phyloP scores from a whole-genome alignment of 768 basidiomycete species.

The Russula ochroleuca region DNA sequence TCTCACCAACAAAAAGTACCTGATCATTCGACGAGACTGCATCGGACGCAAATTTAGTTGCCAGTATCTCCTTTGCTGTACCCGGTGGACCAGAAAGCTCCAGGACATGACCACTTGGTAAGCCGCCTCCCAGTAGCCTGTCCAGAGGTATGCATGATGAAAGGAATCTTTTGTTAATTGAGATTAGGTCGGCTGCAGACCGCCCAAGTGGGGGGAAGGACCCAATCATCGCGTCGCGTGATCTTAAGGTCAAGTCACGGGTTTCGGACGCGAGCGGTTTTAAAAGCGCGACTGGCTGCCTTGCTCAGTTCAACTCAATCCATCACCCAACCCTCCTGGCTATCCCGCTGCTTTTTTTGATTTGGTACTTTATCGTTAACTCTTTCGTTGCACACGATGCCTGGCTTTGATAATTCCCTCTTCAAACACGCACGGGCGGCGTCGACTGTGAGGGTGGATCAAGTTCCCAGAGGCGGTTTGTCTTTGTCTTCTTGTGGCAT shows the following conservation, averaged over 20 bases:
- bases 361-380: neutral
- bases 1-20: constrained; percentile 64
- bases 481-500: neutral
- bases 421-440: constrained; percentile 22
- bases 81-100: constrained; percentile 79
- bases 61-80: constrained; percentile 55
- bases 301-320: neutral
- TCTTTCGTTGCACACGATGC: constrained; percentile 1
- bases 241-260: constrained; percentile 15
- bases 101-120: constrained; percentile 56
- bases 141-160: constrained; percentile 53
- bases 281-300: neutral
- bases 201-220: constrained; percentile 42
- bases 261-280: constrained; percentile 10
- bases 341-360: neutral
- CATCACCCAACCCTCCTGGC: neutral
- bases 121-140: constrained; percentile 56
- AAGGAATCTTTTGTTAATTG: constrained; percentile 34
- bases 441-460: constrained; percentile 25
- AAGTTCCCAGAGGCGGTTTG: constrained; percentile 23
- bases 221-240: constrained; percentile 8
- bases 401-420: constrained; percentile 9
- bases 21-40: constrained; percentile 47
- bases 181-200: constrained; percentile 48
- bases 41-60: constrained; percentile 45